Percentiles rank a stretch among this genome's conserved stretches.
Evolutionary conservation across 2,329 filamentous ascomycete genomes (phyloP).

Genomic region (Pezicula neosporulosa): DNA sequence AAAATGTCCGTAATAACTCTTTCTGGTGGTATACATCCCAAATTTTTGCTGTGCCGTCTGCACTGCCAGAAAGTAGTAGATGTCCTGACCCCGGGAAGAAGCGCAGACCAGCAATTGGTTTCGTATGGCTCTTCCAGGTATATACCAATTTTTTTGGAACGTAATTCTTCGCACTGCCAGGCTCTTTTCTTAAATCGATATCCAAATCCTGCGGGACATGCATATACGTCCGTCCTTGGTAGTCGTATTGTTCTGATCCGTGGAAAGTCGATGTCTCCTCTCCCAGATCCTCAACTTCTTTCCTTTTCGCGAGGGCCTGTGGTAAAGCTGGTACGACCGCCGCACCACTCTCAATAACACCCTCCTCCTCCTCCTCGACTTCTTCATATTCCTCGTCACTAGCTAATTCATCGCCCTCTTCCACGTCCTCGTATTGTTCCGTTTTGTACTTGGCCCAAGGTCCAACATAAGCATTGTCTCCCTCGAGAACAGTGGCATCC

Average conservation of each 20-base stretch:
- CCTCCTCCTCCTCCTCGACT: constrained; percentile 68
- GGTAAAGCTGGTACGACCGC: constrained; percentile 54
- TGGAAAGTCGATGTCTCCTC: constrained; percentile 86
- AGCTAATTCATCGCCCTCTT: constrained; percentile 68
- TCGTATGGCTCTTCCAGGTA: constrained; percentile 80
- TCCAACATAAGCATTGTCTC: constrained; percentile 83
- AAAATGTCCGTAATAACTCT: constrained; percentile 86
- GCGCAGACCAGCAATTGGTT: constrained; percentile 81
- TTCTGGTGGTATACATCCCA: constrained; percentile 92
- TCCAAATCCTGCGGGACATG: constrained; percentile 90
- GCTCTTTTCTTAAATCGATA: constrained; percentile 78
- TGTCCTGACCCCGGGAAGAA: constrained; percentile 91
- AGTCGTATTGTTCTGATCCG: constrained; percentile 79
- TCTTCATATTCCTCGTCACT: constrained; percentile 78
- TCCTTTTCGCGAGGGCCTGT: constrained; percentile 50
- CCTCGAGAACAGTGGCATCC: constrained; percentile 78
- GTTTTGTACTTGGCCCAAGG: constrained; percentile 87
- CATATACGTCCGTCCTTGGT: constrained; percentile 96
- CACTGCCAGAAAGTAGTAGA: constrained; percentile 82
- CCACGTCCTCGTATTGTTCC: constrained; percentile 70
- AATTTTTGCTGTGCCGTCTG: constrained; percentile 87
- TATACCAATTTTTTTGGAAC: constrained; percentile 93
- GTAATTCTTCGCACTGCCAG: constrained; percentile 79
- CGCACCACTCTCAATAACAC: constrained; percentile 61
- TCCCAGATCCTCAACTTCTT: constrained; percentile 55